Conservation (phyloP, 1,284 basidiomycete genomes). For the Rhodotorula glutinis region DNA sequence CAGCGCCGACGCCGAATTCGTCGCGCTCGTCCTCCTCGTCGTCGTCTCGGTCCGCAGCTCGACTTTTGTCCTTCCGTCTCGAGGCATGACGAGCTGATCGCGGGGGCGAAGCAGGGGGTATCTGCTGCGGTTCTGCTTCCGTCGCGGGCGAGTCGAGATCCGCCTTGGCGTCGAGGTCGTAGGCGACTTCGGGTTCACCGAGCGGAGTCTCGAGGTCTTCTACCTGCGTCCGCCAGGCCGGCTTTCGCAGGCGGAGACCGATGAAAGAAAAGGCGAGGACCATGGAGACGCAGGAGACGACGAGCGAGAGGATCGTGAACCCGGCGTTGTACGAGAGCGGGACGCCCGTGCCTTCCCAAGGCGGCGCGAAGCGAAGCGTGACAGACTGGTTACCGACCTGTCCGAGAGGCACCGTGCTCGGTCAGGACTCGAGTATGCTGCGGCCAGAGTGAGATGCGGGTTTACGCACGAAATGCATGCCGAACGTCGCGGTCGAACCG, state of each 20-base stretch:
- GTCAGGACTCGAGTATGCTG: too few species aligned
- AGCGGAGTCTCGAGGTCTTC: neutral
- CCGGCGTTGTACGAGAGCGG: slow-evolving; percentile 50
- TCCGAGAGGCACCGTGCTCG: neutral
- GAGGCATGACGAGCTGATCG: neutral
- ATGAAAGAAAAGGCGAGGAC: slow-evolving; percentile 52
- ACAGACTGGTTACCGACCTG: slow-evolving; percentile 52
- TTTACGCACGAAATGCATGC: slow-evolving; percentile 36
- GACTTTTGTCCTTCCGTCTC: slow-evolving; percentile 43
- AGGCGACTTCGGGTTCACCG: neutral
- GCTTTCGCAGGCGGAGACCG: slow-evolving; percentile 47
- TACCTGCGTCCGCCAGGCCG: neutral
- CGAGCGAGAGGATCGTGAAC: slow-evolving; percentile 52
- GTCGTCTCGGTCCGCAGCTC: slow-evolving; percentile 33
- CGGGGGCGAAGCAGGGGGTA: too few species aligned
- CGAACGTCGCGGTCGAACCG: slow-evolving; percentile 52
- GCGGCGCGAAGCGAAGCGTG: slow-evolving; percentile 47
- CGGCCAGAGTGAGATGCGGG: neutral
- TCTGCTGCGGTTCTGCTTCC: neutral
- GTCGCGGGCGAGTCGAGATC: neutral
- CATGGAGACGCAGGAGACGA: slow-evolving; percentile 51
- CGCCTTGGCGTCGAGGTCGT: slow-evolving; percentile 13
- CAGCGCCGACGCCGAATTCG: slow-evolving; percentile 45
- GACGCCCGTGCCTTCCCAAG: slow-evolving; percentile 37
- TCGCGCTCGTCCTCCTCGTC: slow-evolving; percentile 37